Evolutionary conservation across 768 basidiomycete genomes (phyloP).

Genomic region (Mycena galericulata): DNA sequence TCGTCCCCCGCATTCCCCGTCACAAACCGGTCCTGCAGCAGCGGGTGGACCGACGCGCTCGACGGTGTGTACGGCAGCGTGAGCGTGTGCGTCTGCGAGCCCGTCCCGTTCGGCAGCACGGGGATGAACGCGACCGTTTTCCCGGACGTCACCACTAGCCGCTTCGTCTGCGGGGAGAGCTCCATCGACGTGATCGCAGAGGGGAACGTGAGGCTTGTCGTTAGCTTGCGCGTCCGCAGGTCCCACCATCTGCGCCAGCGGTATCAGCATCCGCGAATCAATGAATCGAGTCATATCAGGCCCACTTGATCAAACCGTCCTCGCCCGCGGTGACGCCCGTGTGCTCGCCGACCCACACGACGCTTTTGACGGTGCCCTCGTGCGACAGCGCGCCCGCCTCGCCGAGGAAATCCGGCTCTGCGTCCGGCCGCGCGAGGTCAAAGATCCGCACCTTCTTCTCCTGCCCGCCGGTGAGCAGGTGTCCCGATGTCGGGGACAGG

Average conservation of each 20-base stretch:
- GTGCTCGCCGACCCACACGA: slow-evolving; percentile 92
- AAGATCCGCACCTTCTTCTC: slow-evolving; percentile 98
- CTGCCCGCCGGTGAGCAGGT: slow-evolving; percentile 91
- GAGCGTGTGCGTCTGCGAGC: slow-evolving; percentile 83
- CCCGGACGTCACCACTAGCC: slow-evolving; percentile 91
- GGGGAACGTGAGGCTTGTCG: slow-evolving; percentile 77
- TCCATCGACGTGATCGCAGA: slow-evolving; percentile 96
- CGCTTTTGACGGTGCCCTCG: slow-evolving; percentile 91
- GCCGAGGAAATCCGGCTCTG: slow-evolving; percentile 84
- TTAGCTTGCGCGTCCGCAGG: slow-evolving; percentile 79
- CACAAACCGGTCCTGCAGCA: slow-evolving; percentile 89
- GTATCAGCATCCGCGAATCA: slow-evolving; percentile 26
- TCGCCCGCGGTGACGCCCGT: slow-evolving; percentile 92
- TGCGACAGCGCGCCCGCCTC: slow-evolving; percentile 76
- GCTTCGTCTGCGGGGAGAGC: slow-evolving; percentile 81
- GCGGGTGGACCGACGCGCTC: slow-evolving; percentile 95
- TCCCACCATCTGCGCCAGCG: slow-evolving; percentile 90
- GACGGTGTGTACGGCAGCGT: slow-evolving; percentile 89
- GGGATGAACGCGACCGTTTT: slow-evolving; percentile 94
- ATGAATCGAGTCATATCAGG: slow-evolving; percentile 22
- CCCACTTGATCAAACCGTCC: slow-evolving; percentile 90
- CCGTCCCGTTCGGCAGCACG: slow-evolving; percentile 71
- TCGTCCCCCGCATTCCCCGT: slow-evolving; percentile 92
- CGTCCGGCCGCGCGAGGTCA: slow-evolving; percentile 87
- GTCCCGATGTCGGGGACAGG: slow-evolving; percentile 75